Conservation (phyloP, 73 alveolate species). For the Paramecium sexaurelia region DNA sequence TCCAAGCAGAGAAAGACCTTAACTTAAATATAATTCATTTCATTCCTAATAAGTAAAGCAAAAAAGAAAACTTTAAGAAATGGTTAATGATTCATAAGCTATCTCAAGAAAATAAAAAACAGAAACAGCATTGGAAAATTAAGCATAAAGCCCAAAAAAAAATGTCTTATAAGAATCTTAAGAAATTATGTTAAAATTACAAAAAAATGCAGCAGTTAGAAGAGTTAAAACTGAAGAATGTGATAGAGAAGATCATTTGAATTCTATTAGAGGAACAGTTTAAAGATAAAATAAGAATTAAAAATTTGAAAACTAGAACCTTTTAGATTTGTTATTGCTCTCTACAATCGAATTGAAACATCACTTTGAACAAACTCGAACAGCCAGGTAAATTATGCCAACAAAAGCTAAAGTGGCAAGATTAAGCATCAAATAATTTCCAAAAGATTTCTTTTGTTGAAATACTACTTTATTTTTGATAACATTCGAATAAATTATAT, state of each 20-base stretch:
- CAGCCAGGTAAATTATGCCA: neutral
- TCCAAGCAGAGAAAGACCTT: neutral
- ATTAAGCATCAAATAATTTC: conserved; percentile 3
- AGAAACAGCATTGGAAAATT: neutral
- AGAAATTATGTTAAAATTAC: neutral
- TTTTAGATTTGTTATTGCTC: neutral
- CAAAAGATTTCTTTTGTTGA: conserved; percentile 10
- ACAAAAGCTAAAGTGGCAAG: neutral
- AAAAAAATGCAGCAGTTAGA: conserved; percentile 19
- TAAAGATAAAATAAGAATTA: neutral
- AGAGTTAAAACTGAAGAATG: conserved; percentile 32
- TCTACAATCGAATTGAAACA: neutral
- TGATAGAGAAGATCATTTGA: neutral
- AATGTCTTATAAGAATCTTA: neutral
- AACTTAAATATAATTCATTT: neutral
- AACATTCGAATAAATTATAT: neutral
- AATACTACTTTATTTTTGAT: neutral
- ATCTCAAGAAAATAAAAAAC: neutral
- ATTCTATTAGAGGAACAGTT: neutral
- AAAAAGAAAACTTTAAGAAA: neutral
- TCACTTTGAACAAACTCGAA: neutral
- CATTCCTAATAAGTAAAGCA: neutral
- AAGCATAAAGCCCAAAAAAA: neutral
- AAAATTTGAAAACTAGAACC: neutral
- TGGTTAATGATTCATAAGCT: neutral